phyloP scores from a whole-genome alignment of 2,329 filamentous ascomycete species.

The Lachnellula cervina region DNA sequence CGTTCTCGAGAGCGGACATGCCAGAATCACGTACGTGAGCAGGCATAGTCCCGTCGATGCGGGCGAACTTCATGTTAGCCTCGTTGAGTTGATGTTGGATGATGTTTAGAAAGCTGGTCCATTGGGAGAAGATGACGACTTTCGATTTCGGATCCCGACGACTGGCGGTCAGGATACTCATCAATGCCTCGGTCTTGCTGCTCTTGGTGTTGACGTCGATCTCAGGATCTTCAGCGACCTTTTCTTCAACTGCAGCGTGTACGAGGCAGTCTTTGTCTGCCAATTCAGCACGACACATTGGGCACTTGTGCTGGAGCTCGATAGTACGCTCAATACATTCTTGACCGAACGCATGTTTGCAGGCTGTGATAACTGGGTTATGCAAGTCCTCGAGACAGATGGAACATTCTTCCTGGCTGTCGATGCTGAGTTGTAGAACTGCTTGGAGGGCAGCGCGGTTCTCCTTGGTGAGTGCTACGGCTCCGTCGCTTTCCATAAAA shows the following conservation, averaged over 20 bases:
- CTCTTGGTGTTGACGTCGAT: conserved; percentile 63
- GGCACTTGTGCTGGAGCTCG: conserved; percentile 72
- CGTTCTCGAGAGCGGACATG: conserved; percentile 60
- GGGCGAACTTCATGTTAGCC: conserved; percentile 57
- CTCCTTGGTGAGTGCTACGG: conserved; percentile 66
- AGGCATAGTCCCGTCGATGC: conserved; percentile 78
- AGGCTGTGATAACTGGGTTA: conserved; percentile 75
- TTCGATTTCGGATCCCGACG: conserved; percentile 60
- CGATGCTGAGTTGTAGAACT: conserved; percentile 70
- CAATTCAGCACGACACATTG: conserved; percentile 73
- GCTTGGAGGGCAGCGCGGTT: conserved; percentile 69
- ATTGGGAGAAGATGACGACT: conserved; percentile 71
- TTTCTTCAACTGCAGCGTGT: conserved; percentile 56
- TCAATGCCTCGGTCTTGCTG: conserved; percentile 76
- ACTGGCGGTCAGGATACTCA: conserved; percentile 69
- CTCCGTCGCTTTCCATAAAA: conserved; percentile 60
- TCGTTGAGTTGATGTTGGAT: conserved; percentile 63
- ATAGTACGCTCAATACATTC: conserved; percentile 72
- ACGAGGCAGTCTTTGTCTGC: conserved; percentile 57
- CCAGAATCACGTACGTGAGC: conserved; percentile 66
- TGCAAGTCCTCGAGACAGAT: conserved; percentile 72
- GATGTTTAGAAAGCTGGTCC: conserved; percentile 69
- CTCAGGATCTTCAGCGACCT: conserved; percentile 41
- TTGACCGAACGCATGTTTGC: conserved; percentile 74
- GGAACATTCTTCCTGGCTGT: conserved; percentile 76